Conservation (phyloP, 2,329 filamentous ascomycete species). For the Botrytis pseudocinerea region DNA sequence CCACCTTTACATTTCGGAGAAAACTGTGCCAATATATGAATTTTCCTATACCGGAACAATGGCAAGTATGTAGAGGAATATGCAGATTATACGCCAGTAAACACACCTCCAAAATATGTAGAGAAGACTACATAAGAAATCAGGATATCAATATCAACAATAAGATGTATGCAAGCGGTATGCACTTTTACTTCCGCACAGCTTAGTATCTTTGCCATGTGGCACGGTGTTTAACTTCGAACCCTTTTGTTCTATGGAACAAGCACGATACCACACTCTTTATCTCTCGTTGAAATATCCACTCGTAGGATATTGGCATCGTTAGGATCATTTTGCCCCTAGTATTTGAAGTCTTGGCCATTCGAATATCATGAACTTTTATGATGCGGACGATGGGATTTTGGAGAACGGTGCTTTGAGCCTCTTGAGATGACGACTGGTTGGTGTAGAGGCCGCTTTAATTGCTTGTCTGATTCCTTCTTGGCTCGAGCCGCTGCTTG, state of each 20-base stretch:
- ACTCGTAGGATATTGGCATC: not conserved
- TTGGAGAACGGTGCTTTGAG: conserved; percentile 31
- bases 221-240: not conserved
- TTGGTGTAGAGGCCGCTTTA: conserved; percentile 59
- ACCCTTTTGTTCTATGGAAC: not conserved
- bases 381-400: conserved; percentile 31
- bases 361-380: conserved; percentile 31
- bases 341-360: conserved; percentile 29
- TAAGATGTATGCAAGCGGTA: conserved; percentile 3
- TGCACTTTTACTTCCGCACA: not conserved
- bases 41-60: not conserved
- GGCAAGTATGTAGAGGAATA: not conserved
- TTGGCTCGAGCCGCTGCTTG: conserved; percentile 52
- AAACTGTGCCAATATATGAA: not conserved
- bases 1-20: not conserved
- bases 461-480: conserved; percentile 48
- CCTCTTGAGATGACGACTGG: conserved; percentile 53
- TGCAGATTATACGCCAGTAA: not conserved
- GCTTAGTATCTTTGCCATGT: not conserved
- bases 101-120: not conserved
- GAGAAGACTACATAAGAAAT: not conserved
- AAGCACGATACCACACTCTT: conserved; percentile 3
- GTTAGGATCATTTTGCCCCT: conserved; percentile 27
- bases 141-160: not conserved
- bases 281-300: conserved; percentile 13